phyloP scores from a whole-genome alignment of 192 early-diverging fungal species.

The Backusella luteola region DNA sequence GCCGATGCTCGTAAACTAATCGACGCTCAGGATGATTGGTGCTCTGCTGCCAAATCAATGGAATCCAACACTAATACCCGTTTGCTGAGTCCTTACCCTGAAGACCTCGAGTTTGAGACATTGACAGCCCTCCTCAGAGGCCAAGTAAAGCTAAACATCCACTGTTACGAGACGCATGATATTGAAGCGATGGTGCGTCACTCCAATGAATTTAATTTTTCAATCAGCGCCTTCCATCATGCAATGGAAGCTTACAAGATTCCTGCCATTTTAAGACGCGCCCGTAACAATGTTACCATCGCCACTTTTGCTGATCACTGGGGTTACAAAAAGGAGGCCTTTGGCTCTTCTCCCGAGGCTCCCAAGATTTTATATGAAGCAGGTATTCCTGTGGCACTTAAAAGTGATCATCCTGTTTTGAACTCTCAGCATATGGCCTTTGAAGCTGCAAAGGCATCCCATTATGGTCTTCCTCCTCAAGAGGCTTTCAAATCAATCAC shows the following conservation, averaged over 20 bases:
- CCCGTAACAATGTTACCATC: conserved; percentile 59
- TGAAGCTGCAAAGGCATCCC: conserved; percentile 71
- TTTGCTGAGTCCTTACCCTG: conserved; percentile 55
- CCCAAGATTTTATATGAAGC: conserved; percentile 63
- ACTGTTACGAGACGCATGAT: conserved; percentile 72
- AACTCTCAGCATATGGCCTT: conserved; percentile 74
- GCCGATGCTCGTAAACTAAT: conserved; percentile 46
- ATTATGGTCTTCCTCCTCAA: conserved; percentile 66
- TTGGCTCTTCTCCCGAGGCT: conserved; percentile 55
- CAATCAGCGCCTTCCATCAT: conserved; percentile 74
- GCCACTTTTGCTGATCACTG: conserved; percentile 68
- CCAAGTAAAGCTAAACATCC: conserved; percentile 66
- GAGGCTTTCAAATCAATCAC: conserved; percentile 65
- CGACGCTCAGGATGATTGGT: conserved; percentile 64
- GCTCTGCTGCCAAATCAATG: conserved; percentile 31
- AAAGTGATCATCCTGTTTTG: conserved; percentile 76
- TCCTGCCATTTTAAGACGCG: conserved; percentile 58
- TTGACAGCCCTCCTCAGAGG: conserved; percentile 67
- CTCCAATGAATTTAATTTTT: conserved; percentile 72
- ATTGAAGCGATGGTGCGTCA: conserved; percentile 72
- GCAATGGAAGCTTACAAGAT: conserved; percentile 75
- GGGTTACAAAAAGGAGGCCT: conserved; percentile 79
- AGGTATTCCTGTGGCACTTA: conserved; percentile 72
- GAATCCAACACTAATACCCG: not conserved
- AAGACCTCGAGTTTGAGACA: conserved; percentile 56